Evolutionary conservation across 1,284 basidiomycete genomes (phyloP), one percentile per base, ranked within the genome.

Genomic region (Trichosporon sp.): DNA sequence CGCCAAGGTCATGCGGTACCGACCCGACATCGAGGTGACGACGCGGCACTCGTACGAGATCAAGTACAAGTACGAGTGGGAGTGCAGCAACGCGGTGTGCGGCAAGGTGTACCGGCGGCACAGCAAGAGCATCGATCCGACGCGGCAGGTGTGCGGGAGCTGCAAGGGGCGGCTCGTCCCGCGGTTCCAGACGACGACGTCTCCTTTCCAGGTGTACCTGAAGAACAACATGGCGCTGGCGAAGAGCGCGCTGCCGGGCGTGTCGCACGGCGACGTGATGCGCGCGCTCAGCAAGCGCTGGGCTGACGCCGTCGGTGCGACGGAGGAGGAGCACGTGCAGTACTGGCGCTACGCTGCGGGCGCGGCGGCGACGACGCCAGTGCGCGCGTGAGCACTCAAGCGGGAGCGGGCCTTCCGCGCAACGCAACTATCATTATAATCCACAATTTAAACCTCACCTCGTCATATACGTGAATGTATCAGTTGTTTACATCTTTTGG

Each of bases 21-120:
- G 80, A 32, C 75, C 72, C 6, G 82, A 81, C 66, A 77, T 83
- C 56, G 73, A 75, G 23, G 81, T 83, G 1, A 81, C 80, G 78
- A 83, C 82, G 0, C 80, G 75, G 31, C 82, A 83, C 72, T 66
- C 70, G n/a, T 83, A 83, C 70, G 69, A 70, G 51, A 83, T 83
- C 62, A 73, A 76, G 63, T 81, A 80, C 74, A 83, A 83, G 75
- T 83, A 78, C 64, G 67, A 78, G 66, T 83, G 82, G 82, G 72
- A 70, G 38, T 83, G 82, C 65, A 69, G 71, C 11, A 78, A 75
- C 31, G 65, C 69, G 15, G 63, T 60, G 0, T 83, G 82, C 56
- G 75, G 69, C 8, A 75, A 76, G 11, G 73, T 81, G 27, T 80
- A 81, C 67, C 68, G 73, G 31, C 75, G 80, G 29, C 79, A 82